These are phyloP conservation scores for Phytophthora cryptogea DNA, from an alignment of 352 stramenopile species.

Conservation along the genomic window DNA sequence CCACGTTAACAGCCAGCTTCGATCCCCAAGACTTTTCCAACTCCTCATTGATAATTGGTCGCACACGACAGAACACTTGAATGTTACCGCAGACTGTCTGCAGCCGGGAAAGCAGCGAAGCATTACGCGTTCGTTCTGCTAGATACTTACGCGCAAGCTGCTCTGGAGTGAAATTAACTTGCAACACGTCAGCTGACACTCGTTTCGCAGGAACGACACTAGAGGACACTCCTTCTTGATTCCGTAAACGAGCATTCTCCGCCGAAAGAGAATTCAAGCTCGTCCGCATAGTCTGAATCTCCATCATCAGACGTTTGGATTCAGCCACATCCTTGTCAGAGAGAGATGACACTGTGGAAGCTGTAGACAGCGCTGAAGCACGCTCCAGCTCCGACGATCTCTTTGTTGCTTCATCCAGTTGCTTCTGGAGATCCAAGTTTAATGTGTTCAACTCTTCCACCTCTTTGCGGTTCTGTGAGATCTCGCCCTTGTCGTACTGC, in stretches of 20 bases:
- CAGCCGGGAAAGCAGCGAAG: constrained; percentile 74
- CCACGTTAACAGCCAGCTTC: constrained; percentile 73
- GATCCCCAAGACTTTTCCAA: constrained; percentile 60
- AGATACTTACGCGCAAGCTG: constrained; percentile 89
- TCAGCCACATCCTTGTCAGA: constrained; percentile 34
- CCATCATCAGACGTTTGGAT: constrained; percentile 43
- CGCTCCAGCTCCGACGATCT: constrained; percentile 54
- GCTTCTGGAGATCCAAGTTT: constrained; percentile 53
- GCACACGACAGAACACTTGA: constrained; percentile 93
- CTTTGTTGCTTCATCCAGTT: constrained; percentile 55
- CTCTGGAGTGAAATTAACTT: constrained; percentile 65
- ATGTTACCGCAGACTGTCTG: constrained; percentile 94
- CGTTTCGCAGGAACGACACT: constrained; percentile 51
- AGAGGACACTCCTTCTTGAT: constrained; percentile 45
- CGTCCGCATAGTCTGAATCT: constrained; percentile 61
- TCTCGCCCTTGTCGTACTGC: constrained; percentile 52
- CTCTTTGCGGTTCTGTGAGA: constrained; percentile 57
- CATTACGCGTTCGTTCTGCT: constrained; percentile 80
- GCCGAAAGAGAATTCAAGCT: constrained; percentile 56
- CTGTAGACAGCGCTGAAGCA: constrained; percentile 39
- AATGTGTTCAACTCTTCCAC: constrained; percentile 54
- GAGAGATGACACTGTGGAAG: constrained; percentile 32
- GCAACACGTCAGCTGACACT: constrained; percentile 67
- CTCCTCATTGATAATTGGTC: constrained; percentile 82
- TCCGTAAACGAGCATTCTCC: constrained; percentile 62